phyloP scores from a whole-genome alignment of 192 early-diverging fungal genomes.

The Coemansia sp. region DNA sequence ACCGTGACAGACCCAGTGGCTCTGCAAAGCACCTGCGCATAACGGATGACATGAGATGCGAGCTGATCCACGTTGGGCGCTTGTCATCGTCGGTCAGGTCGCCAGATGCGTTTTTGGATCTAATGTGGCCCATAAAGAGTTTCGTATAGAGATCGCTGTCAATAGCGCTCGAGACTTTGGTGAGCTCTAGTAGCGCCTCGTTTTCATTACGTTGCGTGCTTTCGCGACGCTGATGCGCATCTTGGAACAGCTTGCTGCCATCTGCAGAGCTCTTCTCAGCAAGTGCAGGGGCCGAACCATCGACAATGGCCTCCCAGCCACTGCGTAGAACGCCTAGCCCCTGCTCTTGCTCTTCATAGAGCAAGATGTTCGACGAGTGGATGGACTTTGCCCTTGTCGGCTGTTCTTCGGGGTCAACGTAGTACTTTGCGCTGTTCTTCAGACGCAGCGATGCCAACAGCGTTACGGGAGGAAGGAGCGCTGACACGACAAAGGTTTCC shows the following conservation, averaged over 20 bases:
- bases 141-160: slow-evolving; percentile 49
- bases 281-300: slow-evolving; percentile 19
- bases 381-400: slow-evolving; percentile 15
- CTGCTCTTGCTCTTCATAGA: slow-evolving; percentile 53
- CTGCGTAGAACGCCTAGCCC: slow-evolving; percentile 52
- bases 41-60: slow-evolving; percentile 53
- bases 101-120: slow-evolving; percentile 10
- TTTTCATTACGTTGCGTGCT: slow-evolving; percentile 46
- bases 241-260: slow-evolving; percentile 6
- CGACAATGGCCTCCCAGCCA: slow-evolving; percentile 51
- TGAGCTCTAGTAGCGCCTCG: slow-evolving; percentile 43
- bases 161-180: slow-evolving; percentile 43
- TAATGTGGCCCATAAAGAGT: slow-evolving; percentile 53
- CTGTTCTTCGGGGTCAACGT: slow-evolving; percentile 48
- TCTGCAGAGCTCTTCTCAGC: slow-evolving; percentile 10
- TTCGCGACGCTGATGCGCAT: slow-evolving; percentile 32
- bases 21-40: slow-evolving; percentile 56
- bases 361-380: slow-evolving; percentile 52
- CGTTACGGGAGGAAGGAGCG: slow-evolving; percentile 46
- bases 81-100: slow-evolving; percentile 6
- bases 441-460: slow-evolving; percentile 46
- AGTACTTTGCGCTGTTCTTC: slow-evolving; percentile 53
- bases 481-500: slow-evolving; percentile 39
- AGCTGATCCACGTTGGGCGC: slow-evolving; percentile 43
- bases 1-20: slow-evolving; percentile 46